Evolutionary conservation across 2,329 filamentous ascomycete species (phyloP), one percentile per base, ranked within the genome.

Genomic region (Orbilia quercus): DNA sequence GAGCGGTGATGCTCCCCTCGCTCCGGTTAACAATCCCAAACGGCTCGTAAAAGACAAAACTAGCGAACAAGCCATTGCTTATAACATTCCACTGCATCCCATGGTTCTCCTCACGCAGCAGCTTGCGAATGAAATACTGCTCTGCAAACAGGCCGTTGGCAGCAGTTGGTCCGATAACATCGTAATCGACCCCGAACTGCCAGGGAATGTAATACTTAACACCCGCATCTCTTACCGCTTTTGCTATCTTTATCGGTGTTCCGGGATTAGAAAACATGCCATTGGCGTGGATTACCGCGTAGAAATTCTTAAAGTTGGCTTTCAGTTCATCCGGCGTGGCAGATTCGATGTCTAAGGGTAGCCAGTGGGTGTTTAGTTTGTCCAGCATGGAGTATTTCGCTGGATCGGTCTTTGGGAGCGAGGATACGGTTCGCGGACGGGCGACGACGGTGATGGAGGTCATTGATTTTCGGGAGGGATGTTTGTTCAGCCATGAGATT

Each of bases 171-270:
- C 88, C 87, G 14, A 90, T 86, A 25, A 81, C 78, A 65, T 91
- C 88, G 79, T 91, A 91, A 78, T 91, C 87, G 22, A 90, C 85
- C 0, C 89, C 89, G 78, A 88, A 91, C 79, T 91, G 89, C 89
- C 89, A 91, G 0, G 89, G 89, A 16, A 91, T 83, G 77, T 84
- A 91, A 0, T 85, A 81, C 12, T 80, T 75, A 0, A 84, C 83
- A 0, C 81, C 79, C 0, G 85, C 87, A 9, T 80, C 78, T 0
- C 91, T 79, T 0, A 84, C 85, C 0, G 88, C 88, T 9, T 81
- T 77, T 0, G 85, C 80, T 16, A 91, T 80, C 76, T 89, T 89
- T 14, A 59, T 65, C 7, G 59, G 54, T 1, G 54, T 57, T 1
- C 67, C 67, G 1, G 22, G 22, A 1, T 51, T 18, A 12, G 67